Base-by-base conservation (phyloP, 179 eudicot species). In the Beta corolliflora region DNA sequence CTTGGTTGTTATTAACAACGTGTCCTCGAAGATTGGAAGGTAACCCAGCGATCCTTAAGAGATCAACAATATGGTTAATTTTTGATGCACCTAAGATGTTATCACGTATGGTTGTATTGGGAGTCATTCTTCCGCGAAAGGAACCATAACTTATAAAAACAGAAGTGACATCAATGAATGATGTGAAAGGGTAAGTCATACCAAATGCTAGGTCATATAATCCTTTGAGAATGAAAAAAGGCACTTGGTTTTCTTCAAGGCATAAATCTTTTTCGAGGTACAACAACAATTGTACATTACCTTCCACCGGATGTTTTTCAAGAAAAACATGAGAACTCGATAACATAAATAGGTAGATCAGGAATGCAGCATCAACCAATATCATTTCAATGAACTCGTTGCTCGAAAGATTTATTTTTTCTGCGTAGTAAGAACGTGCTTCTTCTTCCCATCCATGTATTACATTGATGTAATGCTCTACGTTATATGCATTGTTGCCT, bases 201-300 rank as follows among this genome's bases (percentile, higher is more conserved):
- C 59, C 29, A 46, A 53, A 81, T 18, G 83, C 74, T 1, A 63
- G 7, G 21, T 68, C 46, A 48, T 77, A 78, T 11, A 81, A 13
- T 4, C 29, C 31, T 4, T 75, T 36, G 3, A 81, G 78, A 7
- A 78, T 67, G 67, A 81, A 83, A 12, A 75, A 86, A 0, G 88
- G 88, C 7, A 86, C 48, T 75, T 83, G 88, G 11, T 81, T 85
- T 59, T 85, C 87, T 36, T 50, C 80, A 3, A 85, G 29, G 2
- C 59, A 23, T 2, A 46, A 0, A n/a, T 48, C 67, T 15, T 4
- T 14, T 21, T 36, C 41, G 41, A 36, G 41, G 41, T 36, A 36
- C 41, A 36, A 36, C 41, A 36, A 36, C 41, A 36, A 1, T 36
- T 36, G 41, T 36, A 36, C 41, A 36, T 36, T 36, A 36, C 41